Evolutionary conservation across 2,329 filamentous ascomycete genomes (phyloP).

Genomic region (Graphilbum ipis-grandicollis): DNA sequence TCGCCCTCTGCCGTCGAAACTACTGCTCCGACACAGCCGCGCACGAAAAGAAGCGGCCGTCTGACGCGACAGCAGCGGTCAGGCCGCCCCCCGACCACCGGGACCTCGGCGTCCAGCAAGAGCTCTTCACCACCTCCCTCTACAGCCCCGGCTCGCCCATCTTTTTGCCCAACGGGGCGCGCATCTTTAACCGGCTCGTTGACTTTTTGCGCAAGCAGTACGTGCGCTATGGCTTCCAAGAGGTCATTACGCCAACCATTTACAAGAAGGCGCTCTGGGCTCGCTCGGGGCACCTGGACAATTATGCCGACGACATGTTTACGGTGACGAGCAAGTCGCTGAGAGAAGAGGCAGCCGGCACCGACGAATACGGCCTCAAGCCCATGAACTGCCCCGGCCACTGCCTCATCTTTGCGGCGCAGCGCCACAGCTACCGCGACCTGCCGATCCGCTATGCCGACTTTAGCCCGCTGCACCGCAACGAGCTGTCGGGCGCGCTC

Average conservation of each 20-base stretch:
- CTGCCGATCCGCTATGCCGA: conserved; percentile 86
- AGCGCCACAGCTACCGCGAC: conserved; percentile 74
- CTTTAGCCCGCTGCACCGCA: conserved; percentile 88
- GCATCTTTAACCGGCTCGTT: conserved; percentile 69
- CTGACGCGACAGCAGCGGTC: too few species aligned
- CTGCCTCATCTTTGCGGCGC: conserved; percentile 71
- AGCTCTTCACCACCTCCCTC: conserved; percentile 60
- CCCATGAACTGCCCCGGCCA: conserved; percentile 98
- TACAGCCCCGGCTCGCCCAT: conserved; percentile 79
- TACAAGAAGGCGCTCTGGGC: conserved; percentile 83
- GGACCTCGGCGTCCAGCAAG: conserved; percentile 44
- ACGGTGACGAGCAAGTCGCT: conserved; percentile 26
- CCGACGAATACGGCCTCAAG: conserved; percentile 70
- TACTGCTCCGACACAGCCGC: too few species aligned
- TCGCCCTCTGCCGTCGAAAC: too few species aligned
- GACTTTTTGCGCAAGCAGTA: conserved; percentile 74
- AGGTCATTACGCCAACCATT: conserved; percentile 79
- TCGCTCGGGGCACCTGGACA: conserved; percentile 42
- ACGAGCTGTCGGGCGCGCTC: conserved; percentile 85
- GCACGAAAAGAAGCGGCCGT: too few species aligned
- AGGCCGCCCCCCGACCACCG: conserved; percentile 34
- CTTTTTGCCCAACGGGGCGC: conserved; percentile 65
- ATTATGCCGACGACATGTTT: conserved; percentile 6
- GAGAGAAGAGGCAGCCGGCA: too few species aligned
- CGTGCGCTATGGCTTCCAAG: conserved; percentile 67